Base-by-base conservation (phyloP, 139 green algal species). In the Micromonas pusilla region DNA sequence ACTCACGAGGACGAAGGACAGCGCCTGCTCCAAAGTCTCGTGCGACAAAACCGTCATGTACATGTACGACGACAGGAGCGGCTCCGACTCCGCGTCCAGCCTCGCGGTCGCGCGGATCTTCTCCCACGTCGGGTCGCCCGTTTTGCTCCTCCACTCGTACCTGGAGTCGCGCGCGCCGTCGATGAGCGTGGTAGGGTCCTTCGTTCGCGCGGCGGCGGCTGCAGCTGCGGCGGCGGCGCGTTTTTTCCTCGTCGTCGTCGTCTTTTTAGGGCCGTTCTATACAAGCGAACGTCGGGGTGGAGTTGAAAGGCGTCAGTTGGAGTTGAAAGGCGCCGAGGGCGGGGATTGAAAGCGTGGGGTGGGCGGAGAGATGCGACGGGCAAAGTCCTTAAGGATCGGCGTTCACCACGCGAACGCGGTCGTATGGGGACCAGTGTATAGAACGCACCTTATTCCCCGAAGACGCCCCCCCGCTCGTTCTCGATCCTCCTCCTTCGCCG, bases 1-100 rank as follows among this genome's bases (percentile, higher is more conserved):
- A n/a, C n/a, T n/a, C n/a, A n/a, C 79, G 21, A 83, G 72, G 16
- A 80, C 70, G 64, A 80, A 80, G n/a, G 28, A 36, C 9, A 83
- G 26, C 31, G 30, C 52, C 26, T 76, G 39, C 45, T 83, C 79
- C 31, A 83, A 31, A 20, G 38, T 71, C 16, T 67, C 53, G 73
- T 83, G 72, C 6, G 26, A 31, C 28, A 83, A 66, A 52, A 83
- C 34, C 16, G 79, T 75, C 26, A 26, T 33, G 73, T 72, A 83
- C 63, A 80, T 37, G 54, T 75, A 83, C 26, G 31, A 70, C 20
- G 26, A 67, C 26, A 80, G 60, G 32, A 83, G 79, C 23, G 79
- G 79, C 28, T 83, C 79, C 45, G 64, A 20, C 45, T 45, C 72
- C 0, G 70, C 70, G 34, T 83, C 79, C 39, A 20, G 33, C 32